A percentile compares a stretch with the other conserved stretches of the same genome.
Evolutionary conservation across 495 filamentous ascomycete genomes (phyloP).

Genomic region (Talaromyces proteolyticus): DNA sequence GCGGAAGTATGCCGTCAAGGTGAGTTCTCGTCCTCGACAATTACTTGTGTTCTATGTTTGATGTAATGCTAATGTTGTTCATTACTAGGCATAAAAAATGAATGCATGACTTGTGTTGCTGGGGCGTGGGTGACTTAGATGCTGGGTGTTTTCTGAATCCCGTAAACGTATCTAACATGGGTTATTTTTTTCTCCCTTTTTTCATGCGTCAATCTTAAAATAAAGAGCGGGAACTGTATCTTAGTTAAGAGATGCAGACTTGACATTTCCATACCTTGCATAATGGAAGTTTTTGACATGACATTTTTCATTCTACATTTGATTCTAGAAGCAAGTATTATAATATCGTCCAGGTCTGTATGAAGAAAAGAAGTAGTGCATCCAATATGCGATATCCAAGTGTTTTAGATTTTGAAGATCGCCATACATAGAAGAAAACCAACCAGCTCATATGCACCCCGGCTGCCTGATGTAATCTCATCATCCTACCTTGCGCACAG

Average conservation of each 20-base stretch:
- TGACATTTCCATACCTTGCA: conserved; percentile 23
- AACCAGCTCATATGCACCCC: too few relatives aligned
- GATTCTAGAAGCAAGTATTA: too few relatives aligned
- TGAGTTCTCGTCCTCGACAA: conserved; percentile 39
- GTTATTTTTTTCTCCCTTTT: conserved; percentile 16
- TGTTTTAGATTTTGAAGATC: too few relatives aligned
- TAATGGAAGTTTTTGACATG: conserved; percentile 11
- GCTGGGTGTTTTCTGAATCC: neutral
- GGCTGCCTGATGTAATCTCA: too few relatives aligned
- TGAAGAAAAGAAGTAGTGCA: too few relatives aligned
- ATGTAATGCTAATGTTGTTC: neutral
- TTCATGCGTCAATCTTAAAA: conserved; percentile 17
- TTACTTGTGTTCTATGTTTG: neutral
- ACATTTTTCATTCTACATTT: neutral
- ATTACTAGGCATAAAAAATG: conserved; percentile 31
- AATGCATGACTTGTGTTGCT: conserved; percentile 12
- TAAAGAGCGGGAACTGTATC: conserved; percentile 38
- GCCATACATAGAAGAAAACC: too few relatives aligned
- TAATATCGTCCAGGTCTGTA: too few relatives aligned
- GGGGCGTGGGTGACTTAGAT: conserved; percentile 27
- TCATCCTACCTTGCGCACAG: too few relatives aligned
- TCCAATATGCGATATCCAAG: too few relatives aligned
- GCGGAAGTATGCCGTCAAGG: conserved; percentile 98
- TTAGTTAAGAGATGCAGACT: conserved; percentile 37
- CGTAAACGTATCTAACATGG: neutral